Evolutionary conservation across 1,284 basidiomycete species (phyloP).

Genomic region (Trametes hirsuta): DNA sequence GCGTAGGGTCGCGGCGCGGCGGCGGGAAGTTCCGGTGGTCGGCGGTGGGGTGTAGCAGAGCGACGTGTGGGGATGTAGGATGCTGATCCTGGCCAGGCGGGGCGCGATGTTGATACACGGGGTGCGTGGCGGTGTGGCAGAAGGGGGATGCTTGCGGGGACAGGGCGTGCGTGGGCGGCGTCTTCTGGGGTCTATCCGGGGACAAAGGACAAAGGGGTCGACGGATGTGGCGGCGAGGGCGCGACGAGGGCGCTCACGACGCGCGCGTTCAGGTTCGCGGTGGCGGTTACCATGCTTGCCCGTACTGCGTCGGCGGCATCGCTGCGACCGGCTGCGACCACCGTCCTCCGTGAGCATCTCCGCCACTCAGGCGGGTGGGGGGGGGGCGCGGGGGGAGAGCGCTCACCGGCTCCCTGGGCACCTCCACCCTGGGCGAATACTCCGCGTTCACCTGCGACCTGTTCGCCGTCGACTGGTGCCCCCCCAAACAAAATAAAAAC

Average conservation of each 20-base stretch:
- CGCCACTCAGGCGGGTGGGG: not conserved
- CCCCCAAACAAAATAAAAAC: not conserved
- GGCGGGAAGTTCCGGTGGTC: not conserved
- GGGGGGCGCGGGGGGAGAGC: no score
- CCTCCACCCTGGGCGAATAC: constrained; percentile 15
- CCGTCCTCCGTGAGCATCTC: not conserved
- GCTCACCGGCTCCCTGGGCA: constrained; percentile 18
- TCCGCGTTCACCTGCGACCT: constrained; percentile 3
- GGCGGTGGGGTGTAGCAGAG: not conserved
- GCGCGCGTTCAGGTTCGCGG: not conserved
- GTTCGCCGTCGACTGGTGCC: not conserved
- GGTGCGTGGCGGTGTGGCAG: not conserved
- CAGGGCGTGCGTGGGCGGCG: not conserved
- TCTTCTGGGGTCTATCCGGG: no score
- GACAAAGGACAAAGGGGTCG: no score
- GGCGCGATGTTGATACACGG: constrained; percentile 10
- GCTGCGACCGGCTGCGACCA: not conserved
- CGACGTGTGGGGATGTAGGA: not conserved
- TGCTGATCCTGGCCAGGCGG: constrained; percentile 6
- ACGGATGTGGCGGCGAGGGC: no score
- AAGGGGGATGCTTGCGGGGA: not conserved
- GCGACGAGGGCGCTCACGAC: no score
- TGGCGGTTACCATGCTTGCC: constrained; percentile 8
- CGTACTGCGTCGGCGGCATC: constrained; percentile 15
- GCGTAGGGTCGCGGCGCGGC: not conserved